Conservation (phyloP, 2,329 filamentous ascomycete genomes). For the Apiospora sp. region DNA sequence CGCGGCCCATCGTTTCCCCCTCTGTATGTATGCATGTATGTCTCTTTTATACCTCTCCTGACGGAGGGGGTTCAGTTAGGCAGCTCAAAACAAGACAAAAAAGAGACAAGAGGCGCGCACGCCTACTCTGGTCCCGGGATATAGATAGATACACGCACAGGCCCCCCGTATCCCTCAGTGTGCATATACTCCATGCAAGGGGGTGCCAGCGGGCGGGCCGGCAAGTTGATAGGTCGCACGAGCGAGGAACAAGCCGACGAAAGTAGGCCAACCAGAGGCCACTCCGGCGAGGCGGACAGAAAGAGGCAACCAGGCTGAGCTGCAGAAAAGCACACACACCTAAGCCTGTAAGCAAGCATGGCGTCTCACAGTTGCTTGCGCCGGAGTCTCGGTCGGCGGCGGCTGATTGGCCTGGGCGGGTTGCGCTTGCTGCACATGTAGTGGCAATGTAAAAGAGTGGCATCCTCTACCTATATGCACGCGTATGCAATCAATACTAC, state of each 20-base stretch:
- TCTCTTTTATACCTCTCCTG: too few relatives aligned
- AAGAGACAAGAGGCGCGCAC: too few relatives aligned
- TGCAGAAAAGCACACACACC: neutral
- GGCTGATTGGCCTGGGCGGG: neutral
- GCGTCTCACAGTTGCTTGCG: conserved; percentile 12
- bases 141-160: too few relatives aligned
- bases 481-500: neutral
- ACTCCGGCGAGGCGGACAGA: conserved; percentile 20
- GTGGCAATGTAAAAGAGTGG: neutral
- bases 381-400: neutral
- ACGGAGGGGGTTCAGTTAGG: too few relatives aligned
- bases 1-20: neutral
- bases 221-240: too few relatives aligned
- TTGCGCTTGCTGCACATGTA: neutral
- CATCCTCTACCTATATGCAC: neutral
- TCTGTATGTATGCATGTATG: neutral
- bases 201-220: neutral
- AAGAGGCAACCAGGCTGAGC: conserved; percentile 22
- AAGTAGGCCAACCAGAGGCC: neutral
- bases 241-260: too few relatives aligned
- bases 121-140: too few relatives aligned
- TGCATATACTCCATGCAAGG: conserved; percentile 1
- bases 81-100: too few relatives aligned
- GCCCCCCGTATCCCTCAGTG: too few relatives aligned
- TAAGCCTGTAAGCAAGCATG: neutral